phyloP scores from a whole-genome alignment of 2,329 filamentous ascomycete species.

The Talaromyces rugulosus region DNA sequence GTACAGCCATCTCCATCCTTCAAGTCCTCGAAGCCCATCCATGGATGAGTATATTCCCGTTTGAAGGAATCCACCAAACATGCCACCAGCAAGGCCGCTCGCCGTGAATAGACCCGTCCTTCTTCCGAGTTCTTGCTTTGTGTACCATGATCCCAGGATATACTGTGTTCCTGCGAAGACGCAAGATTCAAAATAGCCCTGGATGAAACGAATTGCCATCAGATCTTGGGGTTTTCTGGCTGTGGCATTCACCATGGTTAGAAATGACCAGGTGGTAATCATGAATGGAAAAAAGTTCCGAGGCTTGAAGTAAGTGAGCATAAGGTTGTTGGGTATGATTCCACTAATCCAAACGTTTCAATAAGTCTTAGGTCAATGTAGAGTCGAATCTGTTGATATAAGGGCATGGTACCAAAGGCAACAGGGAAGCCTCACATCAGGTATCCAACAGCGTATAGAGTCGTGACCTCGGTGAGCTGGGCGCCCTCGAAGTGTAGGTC shows the following conservation, averaged over 20 bases:
- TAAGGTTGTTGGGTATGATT: constrained; percentile 21
- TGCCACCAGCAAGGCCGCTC: constrained; percentile 28
- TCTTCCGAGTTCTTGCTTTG: constrained; percentile 34
- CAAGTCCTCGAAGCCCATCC: constrained; percentile 21
- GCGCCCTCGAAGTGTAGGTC: constrained; percentile 28
- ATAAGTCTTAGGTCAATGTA: neutral
- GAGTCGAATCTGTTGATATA: neutral
- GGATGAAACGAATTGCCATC: constrained; percentile 35
- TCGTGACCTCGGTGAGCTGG: constrained; percentile 23
- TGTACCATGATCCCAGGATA: constrained; percentile 43
- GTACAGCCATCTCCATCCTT: constrained; percentile 35
- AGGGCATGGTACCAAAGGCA: neutral
- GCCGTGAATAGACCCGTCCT: constrained; percentile 32
- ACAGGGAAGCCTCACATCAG: constrained; percentile 16
- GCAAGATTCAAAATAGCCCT: constrained; percentile 30
- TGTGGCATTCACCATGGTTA: constrained; percentile 30
- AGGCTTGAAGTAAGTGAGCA: constrained; percentile 25
- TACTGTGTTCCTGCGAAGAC: constrained; percentile 34
- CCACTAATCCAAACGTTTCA: constrained; percentile 1
- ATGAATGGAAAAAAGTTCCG: constrained; percentile 28
- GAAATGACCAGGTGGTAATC: constrained; percentile 25
- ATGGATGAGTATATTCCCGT: constrained; percentile 29
- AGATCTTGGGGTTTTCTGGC: constrained; percentile 23
- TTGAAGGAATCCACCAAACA: constrained; percentile 35
- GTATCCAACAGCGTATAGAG: constrained; percentile 23